Evolutionary conservation across 164 flowering plant genomes (phyloP).

Genomic region (Nelumbo lutea): DNA sequence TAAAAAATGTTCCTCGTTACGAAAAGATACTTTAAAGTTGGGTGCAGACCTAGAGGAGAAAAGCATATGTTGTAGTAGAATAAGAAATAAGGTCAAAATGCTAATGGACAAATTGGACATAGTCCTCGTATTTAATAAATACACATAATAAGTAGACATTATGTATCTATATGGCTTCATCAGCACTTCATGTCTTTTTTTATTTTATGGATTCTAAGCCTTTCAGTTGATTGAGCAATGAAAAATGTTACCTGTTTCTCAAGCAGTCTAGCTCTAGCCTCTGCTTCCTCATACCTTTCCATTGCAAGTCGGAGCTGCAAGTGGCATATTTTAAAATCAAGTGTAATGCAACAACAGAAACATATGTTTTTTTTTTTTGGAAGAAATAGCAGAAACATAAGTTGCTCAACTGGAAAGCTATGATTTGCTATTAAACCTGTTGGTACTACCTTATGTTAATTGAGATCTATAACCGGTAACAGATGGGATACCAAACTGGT

Average conservation of each 20-base stretch:
- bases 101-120: too few species aligned
- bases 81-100: too few species aligned
- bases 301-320: constrained; percentile 78
- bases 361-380: background rate
- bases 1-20: too few species aligned
- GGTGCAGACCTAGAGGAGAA: too few species aligned
- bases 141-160: background rate
- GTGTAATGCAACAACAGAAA: background rate
- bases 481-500: background rate
- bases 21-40: too few species aligned
- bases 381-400: background rate
- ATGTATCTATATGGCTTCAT: background rate
- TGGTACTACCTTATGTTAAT: background rate
- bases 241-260: constrained; percentile 60
- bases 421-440: constrained; percentile 8
- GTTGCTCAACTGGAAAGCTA: background rate
- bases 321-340: constrained; percentile 24
- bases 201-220: background rate
- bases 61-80: too few species aligned
- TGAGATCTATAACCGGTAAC: background rate
- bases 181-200: background rate
- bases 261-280: constrained; percentile 71
- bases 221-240: background rate
- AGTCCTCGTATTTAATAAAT: too few species aligned
- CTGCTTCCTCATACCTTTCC: constrained; percentile 80